Evolutionary conservation across 179 eudicot species (phyloP).

Genomic region (Silene vulgaris): DNA sequence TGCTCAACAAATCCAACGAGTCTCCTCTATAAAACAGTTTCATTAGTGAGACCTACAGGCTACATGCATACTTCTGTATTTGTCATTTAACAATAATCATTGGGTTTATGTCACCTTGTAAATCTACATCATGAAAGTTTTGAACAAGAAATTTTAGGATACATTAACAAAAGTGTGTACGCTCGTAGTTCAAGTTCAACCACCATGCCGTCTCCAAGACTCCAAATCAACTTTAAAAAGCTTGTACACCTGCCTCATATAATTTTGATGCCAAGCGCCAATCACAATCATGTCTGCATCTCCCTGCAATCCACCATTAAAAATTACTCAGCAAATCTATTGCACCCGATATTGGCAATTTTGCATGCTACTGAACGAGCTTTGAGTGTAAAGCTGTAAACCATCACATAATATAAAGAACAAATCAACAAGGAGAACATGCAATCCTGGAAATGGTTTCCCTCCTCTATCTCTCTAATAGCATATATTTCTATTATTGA

Average conservation of each 20-base stretch:
- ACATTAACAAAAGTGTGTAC: not conserved
- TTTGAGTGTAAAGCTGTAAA: not conserved
- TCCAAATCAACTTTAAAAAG: not conserved
- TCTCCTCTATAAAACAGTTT: not conserved
- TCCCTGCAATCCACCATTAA: constrained; percentile 24
- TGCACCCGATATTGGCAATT: not conserved
- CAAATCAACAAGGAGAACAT: not conserved
- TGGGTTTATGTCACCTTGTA: not conserved
- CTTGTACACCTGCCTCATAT: not conserved
- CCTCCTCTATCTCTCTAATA: not conserved
- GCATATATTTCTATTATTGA: constrained; percentile 48
- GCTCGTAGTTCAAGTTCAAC: not conserved
- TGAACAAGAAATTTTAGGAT: not conserved
- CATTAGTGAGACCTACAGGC: not conserved
- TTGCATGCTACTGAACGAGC: not conserved
- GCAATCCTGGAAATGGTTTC: not conserved
- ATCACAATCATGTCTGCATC: constrained; percentile 13
- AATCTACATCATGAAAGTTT: not conserved
- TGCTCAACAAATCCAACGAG: not conserved
- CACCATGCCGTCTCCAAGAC: not conserved
- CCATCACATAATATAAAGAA: not conserved
- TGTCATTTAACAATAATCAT: not conserved
- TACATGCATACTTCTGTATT: no score
- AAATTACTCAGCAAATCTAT: not conserved
- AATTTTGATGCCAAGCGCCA: constrained; percentile 32